Evolutionary conservation across 768 basidiomycete species (phyloP).

Genomic region (Hortiboletus flavorubellus): DNA sequence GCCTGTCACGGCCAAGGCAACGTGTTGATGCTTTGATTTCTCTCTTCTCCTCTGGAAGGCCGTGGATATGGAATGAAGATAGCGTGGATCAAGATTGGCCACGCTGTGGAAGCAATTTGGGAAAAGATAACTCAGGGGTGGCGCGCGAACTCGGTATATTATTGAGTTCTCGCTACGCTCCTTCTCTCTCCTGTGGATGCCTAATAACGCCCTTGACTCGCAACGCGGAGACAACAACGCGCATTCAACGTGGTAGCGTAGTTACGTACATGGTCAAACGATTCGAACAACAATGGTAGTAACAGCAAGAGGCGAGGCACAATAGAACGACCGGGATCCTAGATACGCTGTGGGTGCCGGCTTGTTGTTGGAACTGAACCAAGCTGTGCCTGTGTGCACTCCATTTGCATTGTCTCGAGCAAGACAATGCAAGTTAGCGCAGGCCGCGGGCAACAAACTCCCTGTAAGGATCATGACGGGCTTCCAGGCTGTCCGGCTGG

Average conservation of each 20-base stretch:
- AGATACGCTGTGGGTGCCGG: conserved; percentile 16
- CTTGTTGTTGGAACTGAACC: not conserved
- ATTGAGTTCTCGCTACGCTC: conserved; percentile 6
- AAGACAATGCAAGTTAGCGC: conserved; percentile 9
- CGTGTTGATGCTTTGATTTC: conserved; percentile 31
- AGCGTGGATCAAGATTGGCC: conserved; percentile 31
- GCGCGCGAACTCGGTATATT: conserved; percentile 14
- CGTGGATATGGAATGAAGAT: conserved; percentile 27
- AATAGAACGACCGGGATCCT: conserved; percentile 10
- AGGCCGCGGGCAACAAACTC: not conserved
- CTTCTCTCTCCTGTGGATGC: conserved; percentile 1
- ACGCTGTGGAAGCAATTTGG: conserved; percentile 17
- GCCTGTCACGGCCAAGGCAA: conserved; percentile 32
- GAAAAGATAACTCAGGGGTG: conserved; percentile 18
- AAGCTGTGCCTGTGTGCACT: not conserved
- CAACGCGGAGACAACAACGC: conserved; percentile 13
- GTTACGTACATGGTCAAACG: conserved; percentile 23
- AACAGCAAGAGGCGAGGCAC: not conserved
- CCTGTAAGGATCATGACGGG: conserved; percentile 25
- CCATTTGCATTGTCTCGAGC: conserved; percentile 5
- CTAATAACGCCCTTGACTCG: conserved; percentile 1
- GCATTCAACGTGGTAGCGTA: conserved; percentile 23
- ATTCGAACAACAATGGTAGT: conserved; percentile 7
- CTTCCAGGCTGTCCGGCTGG: conserved; percentile 10
- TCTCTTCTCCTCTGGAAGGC: conserved; percentile 21